Conservation (phyloP, 1,139 yeast genomes). For the Kazachstania sp. region DNA sequence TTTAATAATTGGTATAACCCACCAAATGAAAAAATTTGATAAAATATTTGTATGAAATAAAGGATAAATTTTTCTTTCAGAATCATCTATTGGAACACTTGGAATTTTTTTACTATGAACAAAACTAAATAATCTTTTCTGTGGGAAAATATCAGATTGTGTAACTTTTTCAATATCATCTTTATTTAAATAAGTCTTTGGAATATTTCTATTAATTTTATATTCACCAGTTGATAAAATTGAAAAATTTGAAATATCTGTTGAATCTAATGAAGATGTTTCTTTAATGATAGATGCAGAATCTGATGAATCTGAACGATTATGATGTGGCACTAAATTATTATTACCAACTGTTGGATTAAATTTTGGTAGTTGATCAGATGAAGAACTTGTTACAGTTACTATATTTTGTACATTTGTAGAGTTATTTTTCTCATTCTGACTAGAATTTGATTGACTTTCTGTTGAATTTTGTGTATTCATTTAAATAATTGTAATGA, state of each 20-base stretch:
- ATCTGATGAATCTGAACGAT: neutral
- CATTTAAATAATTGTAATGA: too few relatives aligned
- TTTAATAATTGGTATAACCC: conserved; percentile 51
- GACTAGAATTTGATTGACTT: neutral
- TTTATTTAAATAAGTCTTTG: conserved; percentile 26
- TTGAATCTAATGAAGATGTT: neutral
- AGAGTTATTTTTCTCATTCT: neutral
- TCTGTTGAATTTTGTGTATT: too few relatives aligned
- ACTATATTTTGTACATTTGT: neutral
- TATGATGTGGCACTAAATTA: too few relatives aligned
- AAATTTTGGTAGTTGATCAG: neutral
- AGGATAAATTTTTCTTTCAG: conserved; percentile 43
- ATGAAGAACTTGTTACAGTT: neutral
- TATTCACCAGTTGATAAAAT: conserved; percentile 19
- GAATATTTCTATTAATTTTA: conserved; percentile 20
- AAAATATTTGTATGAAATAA: conserved; percentile 31
- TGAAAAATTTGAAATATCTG: conserved; percentile 1
- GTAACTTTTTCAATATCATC: conserved; percentile 29
- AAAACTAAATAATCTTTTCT: conserved; percentile 35
- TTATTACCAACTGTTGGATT: too few relatives aligned
- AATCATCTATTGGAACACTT: conserved; percentile 42
- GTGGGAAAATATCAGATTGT: conserved; percentile 30
- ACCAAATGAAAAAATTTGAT: conserved; percentile 40
- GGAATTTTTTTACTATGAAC: conserved; percentile 39
- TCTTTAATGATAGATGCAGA: neutral